phyloP scores from a whole-genome alignment of 257 asterid species.

The Catharanthus roseus region DNA sequence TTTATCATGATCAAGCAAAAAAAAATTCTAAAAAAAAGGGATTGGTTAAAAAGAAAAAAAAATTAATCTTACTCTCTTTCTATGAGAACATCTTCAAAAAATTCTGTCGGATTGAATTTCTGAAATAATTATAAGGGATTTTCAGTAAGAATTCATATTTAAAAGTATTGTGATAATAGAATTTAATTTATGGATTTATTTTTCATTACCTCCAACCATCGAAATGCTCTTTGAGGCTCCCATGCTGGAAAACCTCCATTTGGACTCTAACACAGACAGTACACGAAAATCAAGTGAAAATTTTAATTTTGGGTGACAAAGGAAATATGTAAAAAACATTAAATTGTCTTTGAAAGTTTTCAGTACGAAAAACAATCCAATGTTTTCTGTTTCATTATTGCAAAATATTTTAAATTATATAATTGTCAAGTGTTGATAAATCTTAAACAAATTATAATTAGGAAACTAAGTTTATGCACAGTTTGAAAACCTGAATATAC shows the following conservation, averaged over 20 bases:
- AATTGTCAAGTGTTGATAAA: too few relatives aligned
- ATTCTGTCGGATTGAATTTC: slow-evolving; percentile 53
- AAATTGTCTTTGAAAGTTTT: too few relatives aligned
- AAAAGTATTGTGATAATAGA: neutral
- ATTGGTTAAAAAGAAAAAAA: neutral
- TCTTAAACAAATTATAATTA: too few relatives aligned
- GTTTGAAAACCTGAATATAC: too few relatives aligned
- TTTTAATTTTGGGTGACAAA: neutral
- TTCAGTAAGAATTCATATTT: neutral
- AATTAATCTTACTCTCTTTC: slow-evolving; percentile 52
- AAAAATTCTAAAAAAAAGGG: neutral
- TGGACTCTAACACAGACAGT: slow-evolving; percentile 38
- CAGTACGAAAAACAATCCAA: too few relatives aligned
- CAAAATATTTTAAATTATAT: too few relatives aligned
- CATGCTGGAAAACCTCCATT: slow-evolving; percentile 56
- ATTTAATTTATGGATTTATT: neutral
- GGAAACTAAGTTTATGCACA: too few relatives aligned
- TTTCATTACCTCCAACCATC: slow-evolving; percentile 47
- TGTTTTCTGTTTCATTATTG: too few relatives aligned
- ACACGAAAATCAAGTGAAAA: neutral
- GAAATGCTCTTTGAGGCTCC: slow-evolving; percentile 50
- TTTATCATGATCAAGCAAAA: too few relatives aligned
- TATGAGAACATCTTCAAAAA: slow-evolving; percentile 38
- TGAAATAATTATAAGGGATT: neutral
- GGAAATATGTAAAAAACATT: neutral